Conservation (phyloP, 805 yeast species). For the Candida palmyrensis region DNA sequence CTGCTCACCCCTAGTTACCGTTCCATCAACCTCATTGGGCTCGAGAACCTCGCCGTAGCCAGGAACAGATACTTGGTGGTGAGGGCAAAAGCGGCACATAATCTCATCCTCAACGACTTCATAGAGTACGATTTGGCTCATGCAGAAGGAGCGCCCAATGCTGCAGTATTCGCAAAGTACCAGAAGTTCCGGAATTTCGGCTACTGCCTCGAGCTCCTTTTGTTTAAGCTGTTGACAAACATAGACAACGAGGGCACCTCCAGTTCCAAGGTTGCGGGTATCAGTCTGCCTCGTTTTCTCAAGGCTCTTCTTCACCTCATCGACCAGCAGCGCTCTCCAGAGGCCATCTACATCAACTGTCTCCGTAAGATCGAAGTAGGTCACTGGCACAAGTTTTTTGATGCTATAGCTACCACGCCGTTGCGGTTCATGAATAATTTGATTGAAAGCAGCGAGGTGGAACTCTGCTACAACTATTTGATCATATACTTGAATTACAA, state of each 20-base stretch:
- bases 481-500: constrained; percentile 50
- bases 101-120: constrained; percentile 41
- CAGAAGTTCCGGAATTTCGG: constrained; percentile 37
- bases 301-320: constrained; percentile 16
- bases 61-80: constrained; percentile 22
- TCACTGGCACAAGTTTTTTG: constrained; percentile 49
- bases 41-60: constrained; percentile 29
- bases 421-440: constrained; percentile 39
- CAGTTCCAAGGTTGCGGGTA: constrained; percentile 8
- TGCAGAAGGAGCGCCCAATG: constrained; percentile 18
- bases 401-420: constrained; percentile 37
- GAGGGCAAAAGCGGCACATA: constrained; percentile 30
- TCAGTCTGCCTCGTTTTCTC: constrained; percentile 6
- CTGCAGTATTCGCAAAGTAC: constrained; percentile 30
- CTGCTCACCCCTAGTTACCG: too few species aligned
- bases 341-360: constrained; percentile 45
- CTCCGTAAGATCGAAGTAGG: constrained; percentile 54
- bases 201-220: constrained; percentile 45
- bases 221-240: constrained; percentile 36
- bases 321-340: constrained; percentile 13
- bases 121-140: constrained; percentile 46
- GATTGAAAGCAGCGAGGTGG: constrained; percentile 37
- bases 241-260: constrained; percentile 14
- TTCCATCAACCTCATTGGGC: constrained; percentile 38
- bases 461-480: constrained; percentile 46